These are phyloP conservation scores for Achlya hypogyna DNA, from an alignment of 352 stramenopile species.

Conservation along the genomic window DNA sequence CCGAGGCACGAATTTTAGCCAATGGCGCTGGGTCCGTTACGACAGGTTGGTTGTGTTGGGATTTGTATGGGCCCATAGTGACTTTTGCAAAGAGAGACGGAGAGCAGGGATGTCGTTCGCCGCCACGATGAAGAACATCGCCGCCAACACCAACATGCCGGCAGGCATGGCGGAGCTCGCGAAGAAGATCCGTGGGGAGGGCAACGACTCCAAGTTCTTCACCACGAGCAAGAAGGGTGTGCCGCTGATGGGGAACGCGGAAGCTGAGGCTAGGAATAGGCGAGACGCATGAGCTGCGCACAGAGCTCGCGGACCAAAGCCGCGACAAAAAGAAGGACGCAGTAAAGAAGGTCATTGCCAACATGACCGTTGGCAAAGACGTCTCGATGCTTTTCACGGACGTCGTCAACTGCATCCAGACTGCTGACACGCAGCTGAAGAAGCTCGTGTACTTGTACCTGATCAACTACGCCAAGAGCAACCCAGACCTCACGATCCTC, in stretches of 20 bases:
- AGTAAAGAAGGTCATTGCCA: slow-evolving; percentile 99
- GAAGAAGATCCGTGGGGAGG: slow-evolving; percentile 82
- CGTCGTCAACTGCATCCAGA: slow-evolving; percentile 99
- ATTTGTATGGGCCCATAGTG: slow-evolving; percentile 13
- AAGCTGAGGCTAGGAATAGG: slow-evolving; percentile 34
- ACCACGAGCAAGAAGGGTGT: slow-evolving; percentile 96
- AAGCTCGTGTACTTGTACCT: slow-evolving; percentile 99
- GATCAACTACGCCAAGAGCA: slow-evolving; percentile 99
- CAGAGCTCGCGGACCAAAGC: slow-evolving; percentile 96
- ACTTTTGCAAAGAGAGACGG: slow-evolving; percentile 14
- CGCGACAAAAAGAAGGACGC: slow-evolving; percentile 98
- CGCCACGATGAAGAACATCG: slow-evolving; percentile 22
- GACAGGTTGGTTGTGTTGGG: neutral
- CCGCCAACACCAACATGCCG: slow-evolving; percentile 37
- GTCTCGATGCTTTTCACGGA: slow-evolving; percentile 99
- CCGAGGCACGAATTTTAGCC: neutral
- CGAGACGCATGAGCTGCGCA: slow-evolving; percentile 96
- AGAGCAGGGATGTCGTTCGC: slow-evolving; percentile 17
- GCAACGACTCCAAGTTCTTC: slow-evolving; percentile 98
- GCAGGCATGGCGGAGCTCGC: slow-evolving; percentile 75
- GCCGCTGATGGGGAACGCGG: neutral
- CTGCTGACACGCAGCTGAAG: slow-evolving; percentile 97
- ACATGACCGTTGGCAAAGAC: slow-evolving; percentile 99
- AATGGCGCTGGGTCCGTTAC: slow-evolving; percentile 18
- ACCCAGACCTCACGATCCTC: slow-evolving; percentile 98